These are phyloP conservation scores for Sequoiadendron giganteum DNA, from an alignment of 75 land plant species.

Conservation along the genomic window DNA sequence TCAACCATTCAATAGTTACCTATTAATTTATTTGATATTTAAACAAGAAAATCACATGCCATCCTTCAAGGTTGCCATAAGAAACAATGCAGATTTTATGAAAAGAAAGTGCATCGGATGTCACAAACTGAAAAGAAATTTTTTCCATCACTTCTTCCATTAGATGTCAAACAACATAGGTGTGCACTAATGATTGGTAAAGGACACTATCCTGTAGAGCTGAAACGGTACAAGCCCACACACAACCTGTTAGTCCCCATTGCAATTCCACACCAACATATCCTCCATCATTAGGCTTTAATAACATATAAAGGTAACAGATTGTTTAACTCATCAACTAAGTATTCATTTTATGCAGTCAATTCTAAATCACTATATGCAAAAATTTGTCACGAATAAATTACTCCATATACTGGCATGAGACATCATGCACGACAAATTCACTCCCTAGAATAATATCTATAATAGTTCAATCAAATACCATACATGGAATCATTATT, in stretches of 20 bases:
- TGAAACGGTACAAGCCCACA: not conserved
- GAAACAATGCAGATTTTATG: not conserved
- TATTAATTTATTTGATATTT: not conserved
- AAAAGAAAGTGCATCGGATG: not conserved
- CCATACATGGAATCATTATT: not conserved
- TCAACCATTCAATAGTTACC: not conserved
- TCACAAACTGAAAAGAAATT: not conserved
- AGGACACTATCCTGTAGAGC: not conserved
- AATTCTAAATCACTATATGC: not conserved
- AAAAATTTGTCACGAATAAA: not conserved
- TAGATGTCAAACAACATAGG: not conserved
- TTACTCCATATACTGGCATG: not conserved
- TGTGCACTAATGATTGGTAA: not conserved
- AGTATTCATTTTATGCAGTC: not conserved
- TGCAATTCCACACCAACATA: not conserved
- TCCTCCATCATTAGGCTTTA: not conserved
- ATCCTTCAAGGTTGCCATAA: not conserved
- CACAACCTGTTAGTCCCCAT: not conserved
- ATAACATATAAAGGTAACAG: not conserved
- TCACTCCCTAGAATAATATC: not conserved
- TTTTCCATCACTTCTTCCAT: not conserved
- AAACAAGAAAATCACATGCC: not conserved
- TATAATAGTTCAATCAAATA: not conserved
- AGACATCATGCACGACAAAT: not conserved
- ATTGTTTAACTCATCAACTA: not conserved